Base-by-base conservation (phyloP, 495 filamentous ascomycete genomes). In the Neurospora sp. region DNA sequence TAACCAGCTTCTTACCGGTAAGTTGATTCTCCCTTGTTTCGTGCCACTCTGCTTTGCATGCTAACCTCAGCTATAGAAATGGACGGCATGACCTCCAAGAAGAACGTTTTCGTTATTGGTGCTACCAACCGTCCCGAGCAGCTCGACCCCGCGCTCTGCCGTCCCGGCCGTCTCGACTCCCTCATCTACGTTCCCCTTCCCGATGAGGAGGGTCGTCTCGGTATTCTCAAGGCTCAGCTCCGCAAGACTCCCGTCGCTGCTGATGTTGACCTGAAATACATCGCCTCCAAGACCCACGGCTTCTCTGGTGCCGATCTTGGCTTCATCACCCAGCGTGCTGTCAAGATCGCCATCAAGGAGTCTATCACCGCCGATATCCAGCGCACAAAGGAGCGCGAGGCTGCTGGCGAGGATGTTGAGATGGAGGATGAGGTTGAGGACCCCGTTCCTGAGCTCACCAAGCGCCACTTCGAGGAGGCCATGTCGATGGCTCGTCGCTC, bases 81-180 rank as follows among this genome's bases (percentile, higher is more conserved):
- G 94, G 94, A 97, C 77, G 94, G 94, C 78, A 97, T 97, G 94
- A 98, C 96, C 68, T 97, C 95, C 9, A 99, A 99, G 93, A 99
- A 99, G 92, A 99, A 99, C 84, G 96, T 99, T 77, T 99, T 99
- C 85, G 96, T 99, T 76, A 99, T 99, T 78, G 96, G 96, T 83
- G 96, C 96, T 40, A 99, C 96, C 80, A 99, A 99, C 87, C 90
- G 96, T 85, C 96, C 96, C 48, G 96, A 99, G 87, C 96, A 98
- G 85, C 90, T 99, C 68, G 96, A 99, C 84, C 94, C 94, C 80
- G 96, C 96, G 73, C 89, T 99, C 77, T 97, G 96, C 87, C 94
- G 96, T 86, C 96, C 96, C 53, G 96, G 96, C 74, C 96, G 96
- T 94, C 91, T 99, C 31, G 96, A 99, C 82, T 97, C 96, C 68